Base-by-base conservation (phyloP, 371 early-diverging fungal genomes). In the Rhizopus arrhizus region DNA sequence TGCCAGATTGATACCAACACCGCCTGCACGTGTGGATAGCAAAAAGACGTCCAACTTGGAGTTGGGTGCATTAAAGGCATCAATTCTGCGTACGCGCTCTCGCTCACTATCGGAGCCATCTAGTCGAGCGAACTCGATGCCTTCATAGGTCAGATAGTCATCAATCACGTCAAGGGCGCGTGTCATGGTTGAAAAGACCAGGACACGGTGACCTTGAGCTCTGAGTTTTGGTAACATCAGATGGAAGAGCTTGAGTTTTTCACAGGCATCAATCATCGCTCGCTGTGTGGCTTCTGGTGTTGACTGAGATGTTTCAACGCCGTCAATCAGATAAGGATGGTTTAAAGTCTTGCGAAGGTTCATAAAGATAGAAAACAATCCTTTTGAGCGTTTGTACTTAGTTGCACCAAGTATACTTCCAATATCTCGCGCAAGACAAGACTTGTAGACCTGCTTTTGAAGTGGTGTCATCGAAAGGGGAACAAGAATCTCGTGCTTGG, bases 1-100 rank as follows among this genome's bases (percentile, higher is more conserved):
- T 0, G 96, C 91, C 60, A 98, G 70, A 62, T 98, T 98, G 47
- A 98, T 90, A 13, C 99, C 99, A 0, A 93, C 87, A 41, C 97
- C 98, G 50, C 97, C 98, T 10, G 95, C 95, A n/a, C 95, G 85
- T 0, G 95, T 95, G 22, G 89, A 87, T 11, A 93, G 62, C 48
- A 96, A 63, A 65, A 95, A 94, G 5, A 92, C 89, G 65, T 92
- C 91, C 2, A 85, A 68, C 35, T 89, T 77, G 2, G 90, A 89
- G 33, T 83, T 80, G 1, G 85, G 86, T 0, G 84, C 84, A 61
- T 94, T 95, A 66, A 92, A 99, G 48, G 78, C 69, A 68, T 94
- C 91, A 42, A 98, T 92, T n/a, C 77, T 70, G 4, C 81, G 75
- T 62, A 94, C 94, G 31, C 97, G 84, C 2, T 80, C 66, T 2